A percentile compares a stretch with the other conserved stretches of the same genome.
Conservation (phyloP, 2,329 filamentous ascomycete species). For the Sporothrix brasiliensis region DNA sequence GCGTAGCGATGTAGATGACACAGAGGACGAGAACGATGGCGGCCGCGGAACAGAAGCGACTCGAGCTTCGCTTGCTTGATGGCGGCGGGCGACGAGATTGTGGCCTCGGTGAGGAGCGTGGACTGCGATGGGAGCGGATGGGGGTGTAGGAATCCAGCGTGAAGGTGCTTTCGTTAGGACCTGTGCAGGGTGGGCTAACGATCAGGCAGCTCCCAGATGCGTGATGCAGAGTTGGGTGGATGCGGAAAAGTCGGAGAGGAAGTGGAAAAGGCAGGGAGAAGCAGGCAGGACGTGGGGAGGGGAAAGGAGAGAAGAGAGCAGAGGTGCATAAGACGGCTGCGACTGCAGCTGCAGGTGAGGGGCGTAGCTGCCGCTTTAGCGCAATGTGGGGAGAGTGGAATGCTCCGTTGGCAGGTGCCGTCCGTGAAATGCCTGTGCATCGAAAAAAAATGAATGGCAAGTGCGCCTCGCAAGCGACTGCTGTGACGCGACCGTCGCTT, state of each 20-base stretch:
- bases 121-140: conserved; percentile 43
- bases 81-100: conserved; percentile 48
- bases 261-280: conserved; percentile 1
- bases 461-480: background rate
- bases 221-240: background rate
- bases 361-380: conserved; percentile 28
- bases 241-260: background rate
- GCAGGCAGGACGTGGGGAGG: background rate
- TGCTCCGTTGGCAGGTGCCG: conserved; percentile 14
- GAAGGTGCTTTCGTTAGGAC: background rate
- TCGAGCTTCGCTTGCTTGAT: conserved; percentile 5
- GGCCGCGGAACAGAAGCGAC: conserved; percentile 46
- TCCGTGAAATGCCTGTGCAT: conserved; percentile 1
- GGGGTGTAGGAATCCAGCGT: conserved; percentile 30
- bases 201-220: background rate
- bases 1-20: conserved; percentile 59
- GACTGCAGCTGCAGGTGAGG: conserved; percentile 22
- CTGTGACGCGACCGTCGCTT: background rate
- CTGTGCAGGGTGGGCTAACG: background rate
- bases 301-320: background rate
- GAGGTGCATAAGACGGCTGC: background rate
- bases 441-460: background rate
- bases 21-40: conserved; percentile 58
- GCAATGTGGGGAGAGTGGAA: conserved; percentile 27
- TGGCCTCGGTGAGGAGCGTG: conserved; percentile 7